Evolutionary conservation across 805 yeast genomes (phyloP).

Genomic region (Wickerhamiella sergipiensis): DNA sequence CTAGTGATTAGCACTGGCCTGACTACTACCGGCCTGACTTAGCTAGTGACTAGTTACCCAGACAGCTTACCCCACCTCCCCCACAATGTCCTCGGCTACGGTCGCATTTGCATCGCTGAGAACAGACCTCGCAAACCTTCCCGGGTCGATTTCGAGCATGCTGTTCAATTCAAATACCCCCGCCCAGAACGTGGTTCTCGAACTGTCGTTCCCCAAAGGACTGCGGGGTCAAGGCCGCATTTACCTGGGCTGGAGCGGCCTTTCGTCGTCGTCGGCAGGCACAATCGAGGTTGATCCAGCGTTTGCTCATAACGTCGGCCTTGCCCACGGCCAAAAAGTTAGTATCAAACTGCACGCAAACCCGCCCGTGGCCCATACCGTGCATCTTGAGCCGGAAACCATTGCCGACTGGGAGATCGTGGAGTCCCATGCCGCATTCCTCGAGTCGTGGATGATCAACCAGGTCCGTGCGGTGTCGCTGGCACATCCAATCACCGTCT

Average conservation of each 20-base stretch:
- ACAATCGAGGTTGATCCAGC: slow-evolving; percentile 52
- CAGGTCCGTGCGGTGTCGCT: slow-evolving; percentile 66
- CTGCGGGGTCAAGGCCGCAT: slow-evolving; percentile 14
- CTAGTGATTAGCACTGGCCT: no score
- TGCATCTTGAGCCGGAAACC: slow-evolving; percentile 65
- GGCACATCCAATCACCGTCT: slow-evolving; percentile 50
- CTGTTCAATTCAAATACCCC: slow-evolving; percentile 38
- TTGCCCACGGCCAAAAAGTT: slow-evolving; percentile 32
- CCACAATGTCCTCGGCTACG: slow-evolving; percentile 20
- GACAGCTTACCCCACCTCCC: not conserved
- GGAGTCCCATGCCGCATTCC: slow-evolving; percentile 61
- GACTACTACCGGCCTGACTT: no score
- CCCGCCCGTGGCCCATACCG: slow-evolving; percentile 40
- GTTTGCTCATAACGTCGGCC: slow-evolving; percentile 40
- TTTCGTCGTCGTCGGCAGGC: slow-evolving; percentile 24
- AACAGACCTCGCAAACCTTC: slow-evolving; percentile 43
- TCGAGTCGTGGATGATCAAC: slow-evolving; percentile 60
- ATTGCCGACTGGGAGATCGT: slow-evolving; percentile 83
- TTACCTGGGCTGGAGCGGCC: slow-evolving; percentile 60
- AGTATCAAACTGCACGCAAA: slow-evolving; percentile 35
- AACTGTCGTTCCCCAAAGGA: slow-evolving; percentile 27
- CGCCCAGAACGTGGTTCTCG: slow-evolving; percentile 46
- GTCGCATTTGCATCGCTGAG: slow-evolving; percentile 28
- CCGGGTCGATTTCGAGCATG: slow-evolving; percentile 32
- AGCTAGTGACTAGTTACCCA: not conserved